Percentiles rank a stretch among this genome's conserved stretches.
Conservation (phyloP, 2,329 filamentous ascomycete genomes). For the Aspergillus awamori region DNA sequence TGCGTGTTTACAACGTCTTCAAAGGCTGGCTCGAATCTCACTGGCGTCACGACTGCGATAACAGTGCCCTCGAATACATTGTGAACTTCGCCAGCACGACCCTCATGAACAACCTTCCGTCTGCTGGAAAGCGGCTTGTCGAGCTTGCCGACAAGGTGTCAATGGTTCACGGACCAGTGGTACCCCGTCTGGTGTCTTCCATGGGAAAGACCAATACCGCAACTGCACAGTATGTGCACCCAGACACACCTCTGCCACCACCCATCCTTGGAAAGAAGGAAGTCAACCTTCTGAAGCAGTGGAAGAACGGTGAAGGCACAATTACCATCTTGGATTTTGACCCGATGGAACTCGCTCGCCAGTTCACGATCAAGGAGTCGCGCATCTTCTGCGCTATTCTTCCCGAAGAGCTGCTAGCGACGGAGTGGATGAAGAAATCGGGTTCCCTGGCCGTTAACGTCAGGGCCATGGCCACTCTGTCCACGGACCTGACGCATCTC, state of each 20-base stretch:
- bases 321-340: constrained; percentile 89
- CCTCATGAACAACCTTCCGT: constrained; percentile 69
- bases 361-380: constrained; percentile 91
- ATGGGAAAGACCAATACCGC: constrained; percentile 86
- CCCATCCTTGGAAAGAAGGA: constrained; percentile 76
- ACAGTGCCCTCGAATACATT: constrained; percentile 73
- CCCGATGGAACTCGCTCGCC: constrained; percentile 83
- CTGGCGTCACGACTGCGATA: constrained; percentile 83
- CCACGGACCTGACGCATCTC: constrained; percentile 88
- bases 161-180: constrained; percentile 70
- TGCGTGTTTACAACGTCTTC: constrained; percentile 94
- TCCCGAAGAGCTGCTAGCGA: constrained; percentile 86
- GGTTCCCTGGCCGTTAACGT: constrained; percentile 83
- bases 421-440: constrained; percentile 90
- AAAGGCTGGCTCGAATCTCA: constrained; percentile 97
- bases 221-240: constrained; percentile 68
- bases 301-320: constrained; percentile 69
- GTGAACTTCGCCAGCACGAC: constrained; percentile 76
- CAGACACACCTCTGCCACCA: constrained; percentile 71
- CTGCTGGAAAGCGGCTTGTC: constrained; percentile 75
- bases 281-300: constrained; percentile 69
- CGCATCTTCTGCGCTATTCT: constrained; percentile 87
- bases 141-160: constrained; percentile 81
- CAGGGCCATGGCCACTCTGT: constrained; percentile 88
- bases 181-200: constrained; percentile 79